Evolutionary conservation across 2,329 filamentous ascomycete species (phyloP).

Genomic region (Chrysoporthe deuterocubensis): DNA sequence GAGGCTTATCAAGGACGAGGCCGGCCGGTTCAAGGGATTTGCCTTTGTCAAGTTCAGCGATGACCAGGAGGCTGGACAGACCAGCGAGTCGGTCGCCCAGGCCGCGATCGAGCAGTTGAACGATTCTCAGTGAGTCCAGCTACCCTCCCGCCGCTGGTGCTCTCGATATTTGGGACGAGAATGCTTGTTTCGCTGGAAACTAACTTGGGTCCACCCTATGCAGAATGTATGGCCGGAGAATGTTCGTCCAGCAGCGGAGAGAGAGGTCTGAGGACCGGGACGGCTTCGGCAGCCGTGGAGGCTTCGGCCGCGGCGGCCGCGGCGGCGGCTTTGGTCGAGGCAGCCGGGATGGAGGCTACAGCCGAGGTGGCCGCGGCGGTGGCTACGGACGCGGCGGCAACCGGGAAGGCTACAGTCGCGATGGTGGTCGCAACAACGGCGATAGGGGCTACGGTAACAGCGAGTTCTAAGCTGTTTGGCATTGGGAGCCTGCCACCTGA

Average conservation of each 20-base stretch:
- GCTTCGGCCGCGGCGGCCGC: not conserved
- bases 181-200: not conserved
- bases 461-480: not conserved
- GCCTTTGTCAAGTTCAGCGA: slow-evolving; percentile 18
- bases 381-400: not conserved
- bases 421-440: slow-evolving; percentile 6
- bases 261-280: not conserved
- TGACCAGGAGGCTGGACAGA: not conserved
- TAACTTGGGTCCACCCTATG: not conserved
- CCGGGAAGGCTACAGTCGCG: not conserved
- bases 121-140: slow-evolving; percentile 5
- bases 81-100: slow-evolving; percentile 4
- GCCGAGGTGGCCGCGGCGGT: not conserved
- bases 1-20: not conserved
- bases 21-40: slow-evolving; percentile 10
- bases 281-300: not conserved
- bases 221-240: slow-evolving; percentile 1
- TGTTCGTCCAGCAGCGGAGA: not conserved
- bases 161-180: not conserved
- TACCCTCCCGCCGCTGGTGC: not conserved
- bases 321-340: not conserved
- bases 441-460: not conserved
- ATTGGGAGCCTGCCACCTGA: not conserved
- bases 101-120: slow-evolving; percentile 6
- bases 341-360: not conserved